These are phyloP conservation scores for Phytophthora melonis DNA, from an alignment of 352 stramenopile genomes.

Conservation along the genomic window DNA sequence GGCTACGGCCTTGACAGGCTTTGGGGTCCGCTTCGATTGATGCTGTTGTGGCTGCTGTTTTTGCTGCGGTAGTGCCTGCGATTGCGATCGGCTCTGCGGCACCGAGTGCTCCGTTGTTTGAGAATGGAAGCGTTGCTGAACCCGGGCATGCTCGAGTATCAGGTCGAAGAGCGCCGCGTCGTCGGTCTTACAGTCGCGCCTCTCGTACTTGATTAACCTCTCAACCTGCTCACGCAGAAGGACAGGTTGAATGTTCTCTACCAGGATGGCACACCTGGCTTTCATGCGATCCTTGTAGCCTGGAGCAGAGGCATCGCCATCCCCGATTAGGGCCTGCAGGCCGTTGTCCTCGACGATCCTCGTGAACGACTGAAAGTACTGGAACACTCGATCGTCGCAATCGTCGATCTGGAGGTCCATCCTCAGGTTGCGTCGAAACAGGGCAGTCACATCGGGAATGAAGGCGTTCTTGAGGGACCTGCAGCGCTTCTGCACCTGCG, in stretches of 20 bases:
- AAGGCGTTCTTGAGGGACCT: no score
- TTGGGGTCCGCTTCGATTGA: background rate
- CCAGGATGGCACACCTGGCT: background rate
- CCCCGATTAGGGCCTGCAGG: slow-evolving; percentile 15
- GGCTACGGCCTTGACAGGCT: background rate
- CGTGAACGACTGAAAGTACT: slow-evolving; percentile 21
- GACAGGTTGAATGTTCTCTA: background rate
- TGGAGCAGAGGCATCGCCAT: background rate
- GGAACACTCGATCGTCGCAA: slow-evolving; percentile 21
- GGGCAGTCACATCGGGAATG: no score
- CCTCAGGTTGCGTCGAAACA: no score
- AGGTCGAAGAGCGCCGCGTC: background rate
- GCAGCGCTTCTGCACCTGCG: slow-evolving; percentile 4
- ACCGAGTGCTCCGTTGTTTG: background rate
- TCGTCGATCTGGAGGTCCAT: background rate
- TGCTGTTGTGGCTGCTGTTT: background rate
- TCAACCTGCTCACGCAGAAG: background rate
- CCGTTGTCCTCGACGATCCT: slow-evolving; percentile 11
- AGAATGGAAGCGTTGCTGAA: no score
- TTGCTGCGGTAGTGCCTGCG: no score
- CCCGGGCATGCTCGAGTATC: slow-evolving; percentile 1
- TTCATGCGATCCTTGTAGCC: slow-evolving; percentile 16
- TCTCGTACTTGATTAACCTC: no score
- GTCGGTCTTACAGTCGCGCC: no score
- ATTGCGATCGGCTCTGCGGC: background rate